Conservation (phyloP, 495 filamentous ascomycete species). For the Neurospora sp. region DNA sequence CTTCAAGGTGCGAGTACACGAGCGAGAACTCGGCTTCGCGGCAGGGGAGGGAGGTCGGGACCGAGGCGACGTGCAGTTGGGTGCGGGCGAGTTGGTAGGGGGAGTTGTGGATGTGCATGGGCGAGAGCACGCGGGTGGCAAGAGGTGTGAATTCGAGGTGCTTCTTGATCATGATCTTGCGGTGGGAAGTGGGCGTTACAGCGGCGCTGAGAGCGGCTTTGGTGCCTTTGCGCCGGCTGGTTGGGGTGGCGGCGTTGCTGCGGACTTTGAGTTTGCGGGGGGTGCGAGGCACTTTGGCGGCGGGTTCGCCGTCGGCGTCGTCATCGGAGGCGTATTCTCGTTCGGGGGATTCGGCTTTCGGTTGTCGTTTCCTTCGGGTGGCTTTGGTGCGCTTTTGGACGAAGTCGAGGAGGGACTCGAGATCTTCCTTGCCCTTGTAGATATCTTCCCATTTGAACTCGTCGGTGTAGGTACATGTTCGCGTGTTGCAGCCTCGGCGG, state of each 20-base stretch:
- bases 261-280: constrained; percentile 26
- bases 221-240: constrained; percentile 30
- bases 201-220: constrained; percentile 25
- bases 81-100: constrained; percentile 88
- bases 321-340: constrained; percentile 38
- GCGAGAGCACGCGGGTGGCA: constrained; percentile 75
- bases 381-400: constrained; percentile 62
- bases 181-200: constrained; percentile 59
- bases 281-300: constrained; percentile 18
- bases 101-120: constrained; percentile 63
- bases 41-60: constrained; percentile 82
- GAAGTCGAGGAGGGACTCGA: constrained; percentile 51
- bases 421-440: constrained; percentile 54
- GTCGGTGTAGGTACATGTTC: constrained; percentile 82
- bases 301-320: constrained; percentile 36
- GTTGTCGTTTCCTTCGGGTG: constrained; percentile 47
- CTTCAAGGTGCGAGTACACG: constrained; percentile 88
- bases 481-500: constrained; percentile 75
- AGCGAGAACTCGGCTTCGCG: constrained; percentile 83
- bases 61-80: constrained; percentile 83
- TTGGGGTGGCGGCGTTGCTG: constrained; percentile 19
- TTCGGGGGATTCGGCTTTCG: constrained; percentile 25
- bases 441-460: constrained; percentile 89
- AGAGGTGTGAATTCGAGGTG: constrained; percentile 92
- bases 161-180: constrained; percentile 72